Base-by-base conservation (phyloP, 129 eudicot genomes). In the Saposhnikovia divaricata region DNA sequence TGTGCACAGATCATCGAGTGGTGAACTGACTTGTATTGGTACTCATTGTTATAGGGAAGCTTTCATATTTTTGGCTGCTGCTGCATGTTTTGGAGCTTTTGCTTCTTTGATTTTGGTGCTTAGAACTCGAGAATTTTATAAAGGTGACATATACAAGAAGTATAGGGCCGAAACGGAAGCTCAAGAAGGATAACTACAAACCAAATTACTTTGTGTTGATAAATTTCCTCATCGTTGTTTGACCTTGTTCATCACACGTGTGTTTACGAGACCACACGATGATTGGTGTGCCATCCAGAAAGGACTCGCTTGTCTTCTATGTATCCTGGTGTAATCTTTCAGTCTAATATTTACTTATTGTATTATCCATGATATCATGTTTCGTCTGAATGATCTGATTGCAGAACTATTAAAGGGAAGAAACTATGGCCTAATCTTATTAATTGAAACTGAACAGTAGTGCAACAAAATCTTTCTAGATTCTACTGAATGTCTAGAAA, bases 91-190 rank as follows among this genome's bases (percentile, higher is more conserved):
- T 77, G 45, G 66, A 47, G 78, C 78, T 25, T 46, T n/a, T 75
- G 57, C 42, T 44, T 75, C 78, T 46, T 40, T 46, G 57, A 5
- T 75, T n/a, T 75, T 48, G 57, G 57, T 46, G 61, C 21, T 37
- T 4, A 48, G 55, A 23, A 48, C n/a, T 31, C 74, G 79, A 59
- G 65, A 82, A 28, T 72, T 77, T 71, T 82, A 78, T 38, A 82
- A 78, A 57, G 69, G 82, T 12, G 82, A 82, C 47, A 82, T 82
- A 15, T 78, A 82, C 47, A 82, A 82, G 66, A 82, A 77, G 78
- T 82, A 77, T 34, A 77, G 85, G 25, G 59, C 45, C 3, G 65
- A 75, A 59, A 63, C 70, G 3, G 78, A 71, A 21, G 76, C 31
- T 61, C 34, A 61, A 61, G 34, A 61, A n/a, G 69, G 69, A 61